Evolutionary conservation across 2,329 filamentous ascomycete species (phyloP).

Genomic region (Tolypocladium cylindrosporum): DNA sequence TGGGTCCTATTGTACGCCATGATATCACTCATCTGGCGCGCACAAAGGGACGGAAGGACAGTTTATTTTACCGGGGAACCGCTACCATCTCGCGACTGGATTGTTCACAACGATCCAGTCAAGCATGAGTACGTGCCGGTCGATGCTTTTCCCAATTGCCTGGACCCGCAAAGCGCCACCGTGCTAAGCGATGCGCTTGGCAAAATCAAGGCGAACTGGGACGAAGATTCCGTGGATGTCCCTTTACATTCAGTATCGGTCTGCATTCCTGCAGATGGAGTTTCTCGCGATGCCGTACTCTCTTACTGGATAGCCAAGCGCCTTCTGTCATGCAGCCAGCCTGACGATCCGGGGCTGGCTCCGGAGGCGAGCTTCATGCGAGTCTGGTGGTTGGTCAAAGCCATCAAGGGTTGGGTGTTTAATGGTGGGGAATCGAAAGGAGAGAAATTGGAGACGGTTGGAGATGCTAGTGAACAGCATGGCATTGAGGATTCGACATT

Average conservation of each 20-base stretch:
- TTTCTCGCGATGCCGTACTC: neutral
- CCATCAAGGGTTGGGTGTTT: neutral
- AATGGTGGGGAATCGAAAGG: constrained; percentile 29
- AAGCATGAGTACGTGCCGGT: neutral
- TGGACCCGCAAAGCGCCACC: neutral
- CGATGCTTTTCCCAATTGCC: neutral
- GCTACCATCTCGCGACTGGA: neutral
- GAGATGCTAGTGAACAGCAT: constrained; percentile 58
- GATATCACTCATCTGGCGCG: neutral
- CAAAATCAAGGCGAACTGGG: neutral
- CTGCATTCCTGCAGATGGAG: neutral
- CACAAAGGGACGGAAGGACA: neutral
- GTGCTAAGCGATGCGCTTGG: neutral
- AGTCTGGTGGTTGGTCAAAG: neutral
- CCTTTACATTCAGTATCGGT: neutral
- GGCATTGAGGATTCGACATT: constrained; percentile 54
- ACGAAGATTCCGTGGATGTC: neutral
- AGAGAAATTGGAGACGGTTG: constrained; percentile 58
- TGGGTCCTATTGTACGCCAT: neutral
- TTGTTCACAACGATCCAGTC: neutral
- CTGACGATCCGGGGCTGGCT: neutral
- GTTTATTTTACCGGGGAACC: neutral
- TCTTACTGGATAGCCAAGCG: neutral
- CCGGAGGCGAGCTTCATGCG: neutral
- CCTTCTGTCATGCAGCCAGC: neutral